Evolutionary conservation across 2,329 filamentous ascomycete species (phyloP).

Genomic region (Colletotrichum sp.): DNA sequence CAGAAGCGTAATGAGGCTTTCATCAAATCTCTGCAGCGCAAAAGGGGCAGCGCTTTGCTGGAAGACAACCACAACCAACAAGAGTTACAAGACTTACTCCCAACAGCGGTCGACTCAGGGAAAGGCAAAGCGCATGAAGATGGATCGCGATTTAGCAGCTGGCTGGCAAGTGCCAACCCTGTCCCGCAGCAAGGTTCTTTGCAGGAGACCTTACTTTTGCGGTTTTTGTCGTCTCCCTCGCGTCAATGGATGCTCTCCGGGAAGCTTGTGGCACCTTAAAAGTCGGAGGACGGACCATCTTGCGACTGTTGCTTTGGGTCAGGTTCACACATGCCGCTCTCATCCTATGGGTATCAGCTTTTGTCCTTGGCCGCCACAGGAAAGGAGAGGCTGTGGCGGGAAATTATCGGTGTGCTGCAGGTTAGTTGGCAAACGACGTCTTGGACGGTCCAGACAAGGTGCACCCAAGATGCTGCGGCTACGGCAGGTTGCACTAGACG

Average conservation of each 20-base stretch:
- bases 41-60: slow-evolving; percentile 4
- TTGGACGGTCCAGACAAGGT: slow-evolving; percentile 2
- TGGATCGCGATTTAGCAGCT: not conserved
- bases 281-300: not conserved
- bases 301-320: not conserved
- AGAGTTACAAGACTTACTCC: not conserved
- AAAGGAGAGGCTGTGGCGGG: not conserved
- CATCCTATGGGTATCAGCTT: not conserved
- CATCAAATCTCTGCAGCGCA: slow-evolving; percentile 13
- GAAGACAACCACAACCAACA: not conserved
- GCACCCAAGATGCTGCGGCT: slow-evolving; percentile 10
- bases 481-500: not conserved
- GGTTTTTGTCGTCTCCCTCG: not conserved
- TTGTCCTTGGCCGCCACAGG: not conserved
- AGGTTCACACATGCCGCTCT: not conserved
- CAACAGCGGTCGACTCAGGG: not conserved
- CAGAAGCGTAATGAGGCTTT: slow-evolving; percentile 18
- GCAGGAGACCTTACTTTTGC: not conserved
- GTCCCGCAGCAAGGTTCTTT: not conserved
- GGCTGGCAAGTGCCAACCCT: not conserved
- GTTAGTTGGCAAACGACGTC: not conserved
- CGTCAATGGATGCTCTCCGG: not conserved
- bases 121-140: not conserved
- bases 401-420: not conserved
- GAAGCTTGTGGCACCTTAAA: not conserved